Conservation (phyloP, 1,284 basidiomycete species). For the Phenoliferia sp. region DNA sequence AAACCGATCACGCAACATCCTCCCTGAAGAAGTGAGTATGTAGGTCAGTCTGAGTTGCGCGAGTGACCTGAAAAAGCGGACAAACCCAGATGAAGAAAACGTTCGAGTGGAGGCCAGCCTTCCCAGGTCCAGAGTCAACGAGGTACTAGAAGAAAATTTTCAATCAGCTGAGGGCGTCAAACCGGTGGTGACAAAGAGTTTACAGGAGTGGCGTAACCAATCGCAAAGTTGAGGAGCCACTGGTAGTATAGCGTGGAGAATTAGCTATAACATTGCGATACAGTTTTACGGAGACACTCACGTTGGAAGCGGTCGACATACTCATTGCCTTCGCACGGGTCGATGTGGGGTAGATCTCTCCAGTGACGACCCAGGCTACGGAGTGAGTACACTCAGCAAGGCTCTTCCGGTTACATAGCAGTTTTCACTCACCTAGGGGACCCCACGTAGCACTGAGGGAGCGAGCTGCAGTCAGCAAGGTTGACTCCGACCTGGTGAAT, state of each 20-base stretch:
- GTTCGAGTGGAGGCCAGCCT: conserved; percentile 64
- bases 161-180: no score
- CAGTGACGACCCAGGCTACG: conserved; percentile 71
- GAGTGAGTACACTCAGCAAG: neutral
- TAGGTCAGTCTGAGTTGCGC: neutral
- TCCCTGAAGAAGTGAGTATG: conserved; percentile 26
- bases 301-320: conserved; percentile 61
- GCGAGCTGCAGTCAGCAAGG: no score
- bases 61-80: neutral
- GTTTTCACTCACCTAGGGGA: neutral
- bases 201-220: conserved; percentile 47
- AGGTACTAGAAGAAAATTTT: no score
- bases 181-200: no score
- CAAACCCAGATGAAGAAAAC: conserved; percentile 86
- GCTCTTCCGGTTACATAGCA: neutral
- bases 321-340: conserved; percentile 74
- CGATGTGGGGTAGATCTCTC: conserved; percentile 55
- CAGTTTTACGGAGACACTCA: no score
- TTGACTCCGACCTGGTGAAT: no score
- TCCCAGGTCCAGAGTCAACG: conserved; percentile 54
- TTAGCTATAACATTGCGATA: neutral
- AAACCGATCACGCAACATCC: conserved; percentile 33
- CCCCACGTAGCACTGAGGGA: no score
- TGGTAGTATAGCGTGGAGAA: neutral
- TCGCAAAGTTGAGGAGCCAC: neutral